A percentile compares a stretch with the other conserved stretches of the same genome.
Evolutionary conservation across 352 stramenopile species (phyloP).

Genomic region (Phytophthora pluvialis): DNA sequence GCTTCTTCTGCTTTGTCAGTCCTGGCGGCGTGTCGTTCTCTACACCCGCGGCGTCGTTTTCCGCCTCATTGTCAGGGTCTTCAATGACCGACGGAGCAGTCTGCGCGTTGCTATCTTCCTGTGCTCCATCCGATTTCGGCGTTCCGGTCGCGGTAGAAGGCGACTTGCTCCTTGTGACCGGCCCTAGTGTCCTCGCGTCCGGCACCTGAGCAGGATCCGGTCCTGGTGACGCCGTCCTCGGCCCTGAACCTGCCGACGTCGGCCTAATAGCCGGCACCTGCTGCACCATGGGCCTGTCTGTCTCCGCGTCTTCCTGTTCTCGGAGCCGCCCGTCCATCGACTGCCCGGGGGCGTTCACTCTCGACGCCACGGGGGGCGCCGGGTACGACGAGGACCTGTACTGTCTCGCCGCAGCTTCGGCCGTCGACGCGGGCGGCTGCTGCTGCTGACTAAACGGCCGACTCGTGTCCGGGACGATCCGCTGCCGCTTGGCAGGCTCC

Average conservation of each 20-base stretch:
- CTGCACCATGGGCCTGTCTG: background rate
- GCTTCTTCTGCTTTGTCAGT: slow-evolving; percentile 43
- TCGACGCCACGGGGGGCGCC: background rate
- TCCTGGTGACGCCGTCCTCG: background rate
- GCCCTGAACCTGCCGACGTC: background rate
- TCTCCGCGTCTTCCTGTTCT: background rate
- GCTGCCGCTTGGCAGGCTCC: slow-evolving; percentile 4
- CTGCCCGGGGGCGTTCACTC: background rate
- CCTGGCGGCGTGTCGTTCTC: background rate
- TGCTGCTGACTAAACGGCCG: background rate
- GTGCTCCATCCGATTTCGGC: background rate
- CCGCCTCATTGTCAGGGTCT: slow-evolving; percentile 9
- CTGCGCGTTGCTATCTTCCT: background rate
- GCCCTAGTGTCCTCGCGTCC: background rate
- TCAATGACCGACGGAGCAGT: slow-evolving; percentile 15
- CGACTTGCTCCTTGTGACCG: slow-evolving; percentile 1
- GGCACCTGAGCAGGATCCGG: background rate
- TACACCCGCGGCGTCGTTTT: slow-evolving; percentile 2
- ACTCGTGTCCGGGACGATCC: background rate
- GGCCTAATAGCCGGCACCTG: background rate
- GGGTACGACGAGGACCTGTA: background rate
- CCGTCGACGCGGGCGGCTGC: background rate
- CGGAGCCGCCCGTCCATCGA: background rate
- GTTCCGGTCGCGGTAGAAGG: background rate
- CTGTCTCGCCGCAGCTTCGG: background rate